A percentile compares a stretch with the other conserved stretches of the same genome.
phyloP scores from a whole-genome alignment of 257 asterid species.

The Ilex aquifolium region DNA sequence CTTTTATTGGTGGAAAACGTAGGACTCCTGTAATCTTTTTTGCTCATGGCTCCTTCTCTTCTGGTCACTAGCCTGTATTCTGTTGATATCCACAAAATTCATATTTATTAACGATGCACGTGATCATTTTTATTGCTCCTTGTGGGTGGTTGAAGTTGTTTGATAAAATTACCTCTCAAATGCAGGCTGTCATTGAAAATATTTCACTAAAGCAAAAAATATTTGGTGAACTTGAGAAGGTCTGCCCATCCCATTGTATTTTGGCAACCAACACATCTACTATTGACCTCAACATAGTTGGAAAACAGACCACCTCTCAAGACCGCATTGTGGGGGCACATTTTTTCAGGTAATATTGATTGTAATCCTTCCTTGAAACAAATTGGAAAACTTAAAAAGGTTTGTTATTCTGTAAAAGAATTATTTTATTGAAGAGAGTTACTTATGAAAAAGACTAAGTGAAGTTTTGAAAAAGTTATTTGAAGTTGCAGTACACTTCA shows the following conservation, averaged over 20 bases:
- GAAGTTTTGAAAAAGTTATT: too few species aligned
- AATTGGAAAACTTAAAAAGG: too few species aligned
- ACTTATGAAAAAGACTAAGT: too few species aligned
- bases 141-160: slow-evolving; percentile 9
- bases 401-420: too few species aligned
- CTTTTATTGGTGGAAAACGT: too few species aligned
- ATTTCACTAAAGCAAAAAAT: slow-evolving; percentile 76
- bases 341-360: slow-evolving; percentile 73
- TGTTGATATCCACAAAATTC: too few species aligned
- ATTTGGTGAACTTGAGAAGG: slow-evolving; percentile 82
- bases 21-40: too few species aligned
- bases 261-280: slow-evolving; percentile 96
- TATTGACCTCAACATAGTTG: slow-evolving; percentile 76
- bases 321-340: slow-evolving; percentile 94
- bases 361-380: too few species aligned
- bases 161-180: slow-evolving; percentile 18
- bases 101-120: neutral
- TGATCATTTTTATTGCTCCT: slow-evolving; percentile 1
- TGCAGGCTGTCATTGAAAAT: slow-evolving; percentile 95
- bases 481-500: too few species aligned
- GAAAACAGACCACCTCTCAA: slow-evolving; percentile 71
- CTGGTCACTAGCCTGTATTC: too few species aligned
- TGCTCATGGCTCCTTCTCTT: neutral
- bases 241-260: slow-evolving; percentile 85
- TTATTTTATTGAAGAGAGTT: too few species aligned